Conservation (phyloP, 169 alveolate species). For the Plasmodium blacklocki region DNA sequence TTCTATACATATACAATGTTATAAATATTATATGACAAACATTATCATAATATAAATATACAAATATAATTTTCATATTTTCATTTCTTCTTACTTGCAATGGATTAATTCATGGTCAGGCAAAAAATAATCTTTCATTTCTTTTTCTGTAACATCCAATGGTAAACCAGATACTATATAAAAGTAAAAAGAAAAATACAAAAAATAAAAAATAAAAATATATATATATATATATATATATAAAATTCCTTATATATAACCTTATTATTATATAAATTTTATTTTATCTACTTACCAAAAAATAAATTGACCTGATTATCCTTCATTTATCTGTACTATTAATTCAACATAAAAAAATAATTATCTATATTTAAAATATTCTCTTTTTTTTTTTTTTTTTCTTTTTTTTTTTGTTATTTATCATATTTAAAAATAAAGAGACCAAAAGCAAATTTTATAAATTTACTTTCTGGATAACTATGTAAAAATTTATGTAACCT, state of each 20-base stretch:
- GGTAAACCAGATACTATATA: slow-evolving; percentile 49
- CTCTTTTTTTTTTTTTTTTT: too few relatives aligned
- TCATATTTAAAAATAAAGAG: too few relatives aligned
- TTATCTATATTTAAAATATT: too few relatives aligned
- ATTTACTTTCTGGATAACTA: too few relatives aligned
- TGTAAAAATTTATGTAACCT: too few relatives aligned
- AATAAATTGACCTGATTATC: not conserved
- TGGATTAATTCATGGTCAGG: slow-evolving; percentile 18
- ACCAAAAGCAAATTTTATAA: too few relatives aligned
- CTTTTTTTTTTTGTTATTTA: too few relatives aligned
- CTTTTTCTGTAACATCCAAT: slow-evolving; percentile 45
- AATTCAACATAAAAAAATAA: too few relatives aligned
- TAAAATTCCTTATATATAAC: not conserved
- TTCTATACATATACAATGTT: not conserved
- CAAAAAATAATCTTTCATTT: slow-evolving; percentile 26
- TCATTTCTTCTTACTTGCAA: slow-evolving; percentile 27
- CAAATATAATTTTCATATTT: not conserved
- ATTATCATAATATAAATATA: too few relatives aligned
- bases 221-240: slow-evolving; percentile 2
- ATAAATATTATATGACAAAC: too few relatives aligned
- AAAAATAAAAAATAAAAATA: not conserved
- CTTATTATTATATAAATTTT: not conserved
- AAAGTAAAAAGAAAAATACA: slow-evolving; percentile 4
- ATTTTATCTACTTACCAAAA: slow-evolving; percentile 29
- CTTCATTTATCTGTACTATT: slow-evolving; percentile 6